These are phyloP conservation scores for Rauvolfia tetraphylla DNA, from an alignment of 257 asterid species.

Conservation along the genomic window DNA sequence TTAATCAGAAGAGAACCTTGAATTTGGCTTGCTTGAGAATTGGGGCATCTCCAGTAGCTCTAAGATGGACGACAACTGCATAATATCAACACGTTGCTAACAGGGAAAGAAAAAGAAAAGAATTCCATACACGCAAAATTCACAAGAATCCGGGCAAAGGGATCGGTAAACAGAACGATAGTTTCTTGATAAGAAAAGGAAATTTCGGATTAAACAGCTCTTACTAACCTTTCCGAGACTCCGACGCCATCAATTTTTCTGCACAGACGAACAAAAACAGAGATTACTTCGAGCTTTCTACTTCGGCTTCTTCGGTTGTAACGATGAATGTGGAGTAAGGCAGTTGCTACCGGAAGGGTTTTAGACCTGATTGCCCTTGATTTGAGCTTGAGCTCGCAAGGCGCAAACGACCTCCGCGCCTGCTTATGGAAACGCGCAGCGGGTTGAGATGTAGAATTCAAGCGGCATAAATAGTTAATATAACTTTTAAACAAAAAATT, in stretches of 20 bases:
- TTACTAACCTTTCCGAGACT: slow-evolving; percentile 54
- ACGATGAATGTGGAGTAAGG: not conserved
- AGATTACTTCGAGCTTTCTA: not conserved
- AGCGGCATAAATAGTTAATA: too few relatives aligned
- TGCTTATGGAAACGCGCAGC: too few relatives aligned
- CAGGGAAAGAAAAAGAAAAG: not conserved
- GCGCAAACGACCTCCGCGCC: too few relatives aligned
- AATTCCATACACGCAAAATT: too few relatives aligned
- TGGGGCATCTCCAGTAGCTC: slow-evolving; percentile 98
- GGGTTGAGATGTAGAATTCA: too few relatives aligned
- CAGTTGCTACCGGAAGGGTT: too few relatives aligned
- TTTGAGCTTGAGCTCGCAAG: too few relatives aligned
- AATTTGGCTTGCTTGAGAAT: slow-evolving; percentile 91
- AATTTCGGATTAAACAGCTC: not conserved
- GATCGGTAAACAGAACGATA: not conserved
- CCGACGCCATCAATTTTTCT: slow-evolving; percentile 43
- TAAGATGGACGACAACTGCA: slow-evolving; percentile 84
- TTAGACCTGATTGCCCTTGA: too few relatives aligned
- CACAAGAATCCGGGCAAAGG: not conserved
- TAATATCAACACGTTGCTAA: not conserved
- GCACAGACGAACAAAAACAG: not conserved
- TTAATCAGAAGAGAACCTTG: slow-evolving; percentile 47
- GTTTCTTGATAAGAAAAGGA: not conserved
- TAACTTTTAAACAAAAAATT: too few relatives aligned
- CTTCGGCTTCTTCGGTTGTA: not conserved